A percentile compares a stretch with the other conserved stretches of the same genome.
Evolutionary conservation across 495 filamentous ascomycete species (phyloP).

Genomic region (Lichenothelia convexa): DNA sequence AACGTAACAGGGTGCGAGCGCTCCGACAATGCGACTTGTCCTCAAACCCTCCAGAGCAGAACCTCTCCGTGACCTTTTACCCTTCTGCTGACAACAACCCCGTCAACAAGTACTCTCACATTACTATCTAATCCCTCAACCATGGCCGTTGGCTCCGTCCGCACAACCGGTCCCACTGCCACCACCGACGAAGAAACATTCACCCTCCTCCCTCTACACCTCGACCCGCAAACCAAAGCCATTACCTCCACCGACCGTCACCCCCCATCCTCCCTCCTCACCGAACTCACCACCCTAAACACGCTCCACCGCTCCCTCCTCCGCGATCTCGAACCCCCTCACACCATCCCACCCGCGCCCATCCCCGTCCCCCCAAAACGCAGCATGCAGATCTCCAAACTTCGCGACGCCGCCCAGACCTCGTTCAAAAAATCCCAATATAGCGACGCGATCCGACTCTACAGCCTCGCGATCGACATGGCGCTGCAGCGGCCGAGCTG

Average conservation of each 20-base stretch:
- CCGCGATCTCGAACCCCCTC: slow-evolving; percentile 16
- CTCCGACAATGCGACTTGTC: too few species aligned
- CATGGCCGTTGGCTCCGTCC: too few species aligned
- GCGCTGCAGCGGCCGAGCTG: slow-evolving; percentile 61
- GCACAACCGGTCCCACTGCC: slow-evolving; percentile 9
- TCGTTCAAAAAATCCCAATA: slow-evolving; percentile 60
- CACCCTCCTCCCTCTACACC: slow-evolving; percentile 58
- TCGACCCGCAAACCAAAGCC: slow-evolving; percentile 64
- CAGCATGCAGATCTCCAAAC: slow-evolving; percentile 65
- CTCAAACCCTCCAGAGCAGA: too few species aligned
- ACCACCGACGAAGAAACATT: slow-evolving; percentile 47
- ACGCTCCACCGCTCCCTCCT: slow-evolving; percentile 19
- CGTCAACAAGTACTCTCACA: too few species aligned
- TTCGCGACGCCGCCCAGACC: slow-evolving; percentile 71
- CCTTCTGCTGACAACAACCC: too few species aligned
- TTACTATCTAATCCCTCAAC: too few species aligned
- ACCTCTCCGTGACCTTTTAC: too few species aligned
- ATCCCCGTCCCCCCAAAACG: slow-evolving; percentile 74
- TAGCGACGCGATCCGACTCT: slow-evolving; percentile 59
- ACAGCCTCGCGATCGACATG: slow-evolving; percentile 74
- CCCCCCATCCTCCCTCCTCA: slow-evolving; percentile 12
- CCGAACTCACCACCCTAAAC: slow-evolving; percentile 21
- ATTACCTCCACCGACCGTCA: slow-evolving; percentile 12
- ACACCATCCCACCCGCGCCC: slow-evolving; percentile 28
- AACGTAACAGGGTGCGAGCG: too few species aligned